Evolutionary conservation across 1,284 basidiomycete species (phyloP).

Genomic region (Lentinula novae-zelandiae): DNA sequence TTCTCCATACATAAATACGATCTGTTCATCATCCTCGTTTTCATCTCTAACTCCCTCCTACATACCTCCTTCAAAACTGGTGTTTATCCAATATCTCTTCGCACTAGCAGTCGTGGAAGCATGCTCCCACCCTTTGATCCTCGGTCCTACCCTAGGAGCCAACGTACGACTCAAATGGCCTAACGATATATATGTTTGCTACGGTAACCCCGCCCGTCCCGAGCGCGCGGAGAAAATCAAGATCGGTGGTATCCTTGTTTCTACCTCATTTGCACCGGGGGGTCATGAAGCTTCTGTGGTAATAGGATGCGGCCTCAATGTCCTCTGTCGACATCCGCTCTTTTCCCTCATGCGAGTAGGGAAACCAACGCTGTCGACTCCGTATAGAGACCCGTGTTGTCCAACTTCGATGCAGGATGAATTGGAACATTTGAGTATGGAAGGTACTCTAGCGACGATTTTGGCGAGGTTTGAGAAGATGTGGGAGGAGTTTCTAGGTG

Average conservation of each 20-base stretch:
- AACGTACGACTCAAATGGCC: constrained; percentile 92
- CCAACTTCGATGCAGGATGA: constrained; percentile 43
- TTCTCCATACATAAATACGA: background rate
- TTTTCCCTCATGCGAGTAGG: constrained; percentile 53
- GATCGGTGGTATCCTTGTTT: constrained; percentile 90
- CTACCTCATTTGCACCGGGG: constrained; percentile 45
- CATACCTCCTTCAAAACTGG: constrained; percentile 68
- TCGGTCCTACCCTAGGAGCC: constrained; percentile 48
- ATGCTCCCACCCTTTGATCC: constrained; percentile 49
- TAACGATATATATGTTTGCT: constrained; percentile 87
- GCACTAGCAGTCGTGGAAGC: constrained; percentile 90
- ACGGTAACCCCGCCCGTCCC: constrained; percentile 28
- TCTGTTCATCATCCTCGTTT: background rate
- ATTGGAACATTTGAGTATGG: constrained; percentile 52
- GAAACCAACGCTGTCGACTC: background rate
- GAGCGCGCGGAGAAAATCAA: constrained; percentile 56
- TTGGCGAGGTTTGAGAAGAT: constrained; percentile 77
- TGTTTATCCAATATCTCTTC: constrained; percentile 96
- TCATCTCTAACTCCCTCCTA: constrained; percentile 39
- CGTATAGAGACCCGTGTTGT: constrained; percentile 24
- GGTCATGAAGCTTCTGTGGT: constrained; percentile 66
- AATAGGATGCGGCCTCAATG: constrained; percentile 89
- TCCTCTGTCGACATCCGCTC: constrained; percentile 82
- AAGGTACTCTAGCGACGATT: constrained; percentile 74
- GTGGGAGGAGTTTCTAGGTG: constrained; percentile 70